Evolutionary conservation across 306 rosid genomes (phyloP).

Genomic region (Inga leiocalycina): DNA sequence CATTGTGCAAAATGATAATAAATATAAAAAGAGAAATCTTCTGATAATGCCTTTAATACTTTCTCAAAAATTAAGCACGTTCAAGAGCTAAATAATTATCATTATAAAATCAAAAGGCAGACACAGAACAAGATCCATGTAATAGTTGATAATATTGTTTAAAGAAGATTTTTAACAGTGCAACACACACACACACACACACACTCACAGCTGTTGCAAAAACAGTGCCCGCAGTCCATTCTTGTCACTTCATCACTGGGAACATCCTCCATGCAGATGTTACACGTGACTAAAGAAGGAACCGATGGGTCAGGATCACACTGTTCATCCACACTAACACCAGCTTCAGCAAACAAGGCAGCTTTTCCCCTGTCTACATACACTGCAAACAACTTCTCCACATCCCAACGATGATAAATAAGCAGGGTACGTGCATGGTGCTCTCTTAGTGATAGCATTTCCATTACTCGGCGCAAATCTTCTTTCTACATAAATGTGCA

Average conservation of each 20-base stretch:
- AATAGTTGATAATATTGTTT: constrained; percentile 3
- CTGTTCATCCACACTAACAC: constrained; percentile 71
- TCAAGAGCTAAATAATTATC: constrained; percentile 5
- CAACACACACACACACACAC: neutral
- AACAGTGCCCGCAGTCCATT: constrained; percentile 96
- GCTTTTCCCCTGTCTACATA: constrained; percentile 77
- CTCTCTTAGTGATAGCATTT: constrained; percentile 74
- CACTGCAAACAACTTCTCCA: constrained; percentile 76
- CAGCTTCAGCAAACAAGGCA: constrained; percentile 77
- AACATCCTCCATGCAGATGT: constrained; percentile 83
- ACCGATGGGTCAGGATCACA: constrained; percentile 38
- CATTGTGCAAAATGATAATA: constrained; percentile 3
- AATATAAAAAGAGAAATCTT: neutral
- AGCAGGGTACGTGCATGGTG: constrained; percentile 95
- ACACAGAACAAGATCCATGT: constrained; percentile 11
- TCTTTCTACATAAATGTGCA: constrained; percentile 62
- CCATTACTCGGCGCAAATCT: constrained; percentile 94
- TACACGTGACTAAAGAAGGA: constrained; percentile 55
- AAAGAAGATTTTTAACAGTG: neutral
- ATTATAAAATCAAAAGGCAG: constrained; percentile 13
- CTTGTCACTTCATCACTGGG: constrained; percentile 64
- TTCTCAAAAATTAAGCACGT: neutral
- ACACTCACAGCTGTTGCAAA: constrained; percentile 87
- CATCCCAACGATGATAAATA: constrained; percentile 92
- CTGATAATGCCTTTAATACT: neutral